Percentiles rank a stretch among this genome's conserved stretches.
These are phyloP conservation scores for Arachis hypogaea DNA, from an alignment of 306 rosid genomes.

Conservation along the genomic window DNA sequence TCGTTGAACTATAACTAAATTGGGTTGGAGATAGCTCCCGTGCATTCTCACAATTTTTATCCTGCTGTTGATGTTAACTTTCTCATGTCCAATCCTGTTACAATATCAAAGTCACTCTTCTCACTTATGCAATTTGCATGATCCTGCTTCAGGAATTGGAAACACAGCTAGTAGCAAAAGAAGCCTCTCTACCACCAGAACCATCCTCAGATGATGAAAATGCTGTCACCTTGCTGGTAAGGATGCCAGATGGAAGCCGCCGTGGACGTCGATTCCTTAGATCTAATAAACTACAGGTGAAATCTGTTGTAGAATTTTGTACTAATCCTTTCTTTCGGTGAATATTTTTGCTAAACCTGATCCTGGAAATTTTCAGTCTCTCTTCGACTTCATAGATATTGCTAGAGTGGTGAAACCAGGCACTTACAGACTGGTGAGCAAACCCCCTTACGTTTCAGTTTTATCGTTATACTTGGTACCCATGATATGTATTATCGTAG, in stretches of 20 bases:
- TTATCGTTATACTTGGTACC: not conserved
- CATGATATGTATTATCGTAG: not conserved
- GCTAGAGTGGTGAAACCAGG: conserved; percentile 81
- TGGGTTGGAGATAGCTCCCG: no score
- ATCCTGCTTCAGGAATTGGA: conserved; percentile 73
- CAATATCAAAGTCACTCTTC: conserved; percentile 29
- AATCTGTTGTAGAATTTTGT: conserved; percentile 7
- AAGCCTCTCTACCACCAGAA: conserved; percentile 77
- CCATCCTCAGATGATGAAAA: conserved; percentile 75
- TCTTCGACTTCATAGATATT: conserved; percentile 84
- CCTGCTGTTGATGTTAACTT: no score
- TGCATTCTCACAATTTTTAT: no score
- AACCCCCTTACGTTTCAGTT: conserved; percentile 23
- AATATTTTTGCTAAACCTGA: conserved; percentile 35
- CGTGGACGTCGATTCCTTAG: conserved; percentile 91
- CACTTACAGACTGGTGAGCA: conserved; percentile 87
- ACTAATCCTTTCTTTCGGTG: conserved; percentile 9
- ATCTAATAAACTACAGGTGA: conserved; percentile 85
- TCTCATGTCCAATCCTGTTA: not conserved
- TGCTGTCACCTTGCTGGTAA: conserved; percentile 78
- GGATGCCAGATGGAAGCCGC: conserved; percentile 96
- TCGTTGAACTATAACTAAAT: no score
- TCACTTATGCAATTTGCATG: conserved; percentile 36
- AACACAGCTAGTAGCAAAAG: conserved; percentile 74
- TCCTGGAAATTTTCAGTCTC: conserved; percentile 60